A percentile compares a stretch with the other conserved stretches of the same genome.
Conservation (phyloP, 2,329 filamentous ascomycete species). For the Colletotrichum cuscutae region DNA sequence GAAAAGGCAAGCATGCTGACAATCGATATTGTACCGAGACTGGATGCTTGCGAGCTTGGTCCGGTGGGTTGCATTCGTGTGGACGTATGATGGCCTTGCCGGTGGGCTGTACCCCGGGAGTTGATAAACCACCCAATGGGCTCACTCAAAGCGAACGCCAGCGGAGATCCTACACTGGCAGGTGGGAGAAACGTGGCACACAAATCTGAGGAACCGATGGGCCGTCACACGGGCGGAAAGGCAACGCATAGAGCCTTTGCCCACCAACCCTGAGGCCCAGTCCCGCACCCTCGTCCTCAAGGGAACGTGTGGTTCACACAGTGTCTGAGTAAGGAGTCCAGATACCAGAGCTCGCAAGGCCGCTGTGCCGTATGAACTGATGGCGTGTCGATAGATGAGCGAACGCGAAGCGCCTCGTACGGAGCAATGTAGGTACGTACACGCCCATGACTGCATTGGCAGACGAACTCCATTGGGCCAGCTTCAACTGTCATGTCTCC, state of each 20-base stretch:
- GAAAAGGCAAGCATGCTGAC: too few species aligned
- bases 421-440: not conserved
- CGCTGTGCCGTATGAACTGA: not conserved
- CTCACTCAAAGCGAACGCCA: conserved; percentile 1
- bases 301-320: not conserved
- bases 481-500: not conserved
- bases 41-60: not conserved
- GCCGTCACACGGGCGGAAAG: conserved; percentile 25
- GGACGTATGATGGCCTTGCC: not conserved
- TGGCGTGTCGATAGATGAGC: not conserved
- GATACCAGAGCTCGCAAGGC: not conserved
- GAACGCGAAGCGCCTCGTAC: not conserved
- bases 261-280: conserved; percentile 15
- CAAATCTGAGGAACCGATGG: conserved; percentile 32
- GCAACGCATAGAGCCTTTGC: conserved; percentile 25
- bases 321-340: not conserved
- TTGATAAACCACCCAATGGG: conserved; percentile 11
- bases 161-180: conserved; percentile 32
- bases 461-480: not conserved
- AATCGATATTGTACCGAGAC: not conserved
- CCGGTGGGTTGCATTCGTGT: not conserved
- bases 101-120: not conserved
- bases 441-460: not conserved
- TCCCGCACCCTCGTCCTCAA: conserved; percentile 15
- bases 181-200: conserved; percentile 36